Percentiles rank a stretch among this genome's conserved stretches.
phyloP scores from a whole-genome alignment of 805 yeast genomes.

The Metschnikowia henanensis region DNA sequence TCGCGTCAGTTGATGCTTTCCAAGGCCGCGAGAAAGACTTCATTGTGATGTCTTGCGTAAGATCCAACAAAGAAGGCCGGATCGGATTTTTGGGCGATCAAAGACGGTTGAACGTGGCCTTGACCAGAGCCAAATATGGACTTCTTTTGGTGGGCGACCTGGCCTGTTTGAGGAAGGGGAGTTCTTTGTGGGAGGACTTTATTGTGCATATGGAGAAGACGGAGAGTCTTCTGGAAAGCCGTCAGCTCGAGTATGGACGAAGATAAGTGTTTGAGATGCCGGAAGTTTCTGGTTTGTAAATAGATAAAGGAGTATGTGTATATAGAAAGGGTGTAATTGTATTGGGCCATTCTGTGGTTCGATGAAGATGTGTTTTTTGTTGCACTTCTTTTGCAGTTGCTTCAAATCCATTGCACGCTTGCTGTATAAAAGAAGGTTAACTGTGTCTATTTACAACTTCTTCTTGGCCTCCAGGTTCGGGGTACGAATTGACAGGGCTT shows the following conservation, averaged over 20 bases:
- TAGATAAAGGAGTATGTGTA: too few species aligned
- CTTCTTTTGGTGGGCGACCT: conserved; percentile 39
- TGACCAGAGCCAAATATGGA: conserved; percentile 85
- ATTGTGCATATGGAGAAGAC: conserved; percentile 4
- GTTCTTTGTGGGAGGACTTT: conserved; percentile 11
- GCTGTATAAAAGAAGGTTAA: too few species aligned
- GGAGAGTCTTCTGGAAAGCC: not conserved
- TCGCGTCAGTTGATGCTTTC: conserved; percentile 24
- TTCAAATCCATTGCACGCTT: too few species aligned
- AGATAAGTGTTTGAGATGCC: not conserved
- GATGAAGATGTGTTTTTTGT: too few species aligned
- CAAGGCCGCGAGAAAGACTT: conserved; percentile 50
- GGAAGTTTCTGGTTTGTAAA: not conserved
- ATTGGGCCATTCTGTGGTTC: too few species aligned
- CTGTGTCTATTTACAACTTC: too few species aligned
- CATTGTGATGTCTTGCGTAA: conserved; percentile 49
- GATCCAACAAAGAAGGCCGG: conserved; percentile 66
- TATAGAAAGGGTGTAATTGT: too few species aligned
- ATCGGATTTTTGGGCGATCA: conserved; percentile 84
- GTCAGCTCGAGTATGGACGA: not conserved
- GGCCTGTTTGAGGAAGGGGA: conserved; percentile 4
- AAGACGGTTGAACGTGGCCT: conserved; percentile 81
- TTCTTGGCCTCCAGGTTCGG: too few species aligned
- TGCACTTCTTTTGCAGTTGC: too few species aligned
- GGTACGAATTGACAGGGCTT: too few species aligned